Conservation (phyloP, 768 basidiomycete species). For the Tylopilus rubrobrunneus region DNA sequence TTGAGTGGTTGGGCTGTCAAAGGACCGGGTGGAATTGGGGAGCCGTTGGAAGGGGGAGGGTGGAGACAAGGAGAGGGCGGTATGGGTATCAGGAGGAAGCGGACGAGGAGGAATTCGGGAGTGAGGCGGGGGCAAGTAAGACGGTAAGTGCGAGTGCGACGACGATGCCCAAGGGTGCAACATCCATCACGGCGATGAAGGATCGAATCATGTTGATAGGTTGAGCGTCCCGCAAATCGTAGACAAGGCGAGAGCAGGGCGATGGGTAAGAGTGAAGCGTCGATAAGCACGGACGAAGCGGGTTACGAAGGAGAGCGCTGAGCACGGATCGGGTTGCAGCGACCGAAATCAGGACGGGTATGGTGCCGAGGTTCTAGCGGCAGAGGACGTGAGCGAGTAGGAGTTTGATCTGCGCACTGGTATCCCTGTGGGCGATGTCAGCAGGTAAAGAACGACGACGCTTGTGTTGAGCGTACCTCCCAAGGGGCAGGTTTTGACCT, state of each 20-base stretch:
- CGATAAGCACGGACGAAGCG: too few relatives aligned
- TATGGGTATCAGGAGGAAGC: constrained; percentile 35
- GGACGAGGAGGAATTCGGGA: constrained; percentile 29
- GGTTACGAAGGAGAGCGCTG: too few relatives aligned
- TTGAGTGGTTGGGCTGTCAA: constrained; percentile 54
- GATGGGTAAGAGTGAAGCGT: too few relatives aligned
- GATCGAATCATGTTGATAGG: constrained; percentile 64
- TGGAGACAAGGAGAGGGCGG: constrained; percentile 40
- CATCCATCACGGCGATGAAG: constrained; percentile 1
- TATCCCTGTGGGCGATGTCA: constrained; percentile 62
- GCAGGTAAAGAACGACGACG: not conserved
- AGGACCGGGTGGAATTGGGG: constrained; percentile 62
- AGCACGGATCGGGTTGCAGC: too few relatives aligned
- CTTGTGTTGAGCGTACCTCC: constrained; percentile 60
- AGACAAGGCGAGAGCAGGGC: constrained; percentile 44
- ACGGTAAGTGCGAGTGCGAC: constrained; percentile 9
- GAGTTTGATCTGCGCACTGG: constrained; percentile 71
- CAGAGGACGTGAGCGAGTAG: not conserved
- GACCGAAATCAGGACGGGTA: constrained; percentile 77
- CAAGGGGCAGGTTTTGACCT: constrained; percentile 90
- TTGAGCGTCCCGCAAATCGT: constrained; percentile 48
- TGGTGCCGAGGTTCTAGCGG: constrained; percentile 84
- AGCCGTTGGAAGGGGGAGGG: constrained; percentile 39
- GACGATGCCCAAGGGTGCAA: not conserved
- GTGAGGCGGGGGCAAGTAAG: constrained; percentile 26